phyloP scores from a whole-genome alignment of 345 rosid species.

The Sonneratia caseolaris region DNA sequence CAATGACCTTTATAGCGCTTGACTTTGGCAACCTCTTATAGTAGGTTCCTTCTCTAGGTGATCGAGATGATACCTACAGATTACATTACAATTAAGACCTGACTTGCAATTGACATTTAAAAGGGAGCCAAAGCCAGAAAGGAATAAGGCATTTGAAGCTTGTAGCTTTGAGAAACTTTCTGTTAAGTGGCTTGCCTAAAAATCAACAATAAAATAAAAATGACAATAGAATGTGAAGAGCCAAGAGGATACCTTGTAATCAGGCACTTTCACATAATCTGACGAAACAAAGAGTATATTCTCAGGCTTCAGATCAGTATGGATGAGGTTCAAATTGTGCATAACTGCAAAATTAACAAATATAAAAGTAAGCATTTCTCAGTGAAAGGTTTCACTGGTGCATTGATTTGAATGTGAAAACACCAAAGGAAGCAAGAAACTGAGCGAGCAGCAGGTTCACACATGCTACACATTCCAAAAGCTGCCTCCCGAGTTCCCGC shows the following conservation, averaged over 20 bases:
- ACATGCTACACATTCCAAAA: constrained; percentile 80
- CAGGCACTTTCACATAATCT: constrained; percentile 51
- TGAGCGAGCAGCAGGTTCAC: constrained; percentile 25
- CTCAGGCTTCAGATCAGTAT: constrained; percentile 66
- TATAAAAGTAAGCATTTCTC: constrained; percentile 6
- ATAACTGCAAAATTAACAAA: constrained; percentile 17
- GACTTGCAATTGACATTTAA: neutral
- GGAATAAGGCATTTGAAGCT: neutral
- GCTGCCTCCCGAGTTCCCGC: constrained; percentile 64
- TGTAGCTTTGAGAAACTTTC: neutral
- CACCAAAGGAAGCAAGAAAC: constrained; percentile 1
- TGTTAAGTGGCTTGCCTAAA: neutral
- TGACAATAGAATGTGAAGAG: neutral
- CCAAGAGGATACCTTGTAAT: constrained; percentile 34
- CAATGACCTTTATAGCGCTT: constrained; percentile 63
- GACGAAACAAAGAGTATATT: constrained; percentile 51
- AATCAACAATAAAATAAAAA: neutral
- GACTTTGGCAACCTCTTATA: constrained; percentile 61
- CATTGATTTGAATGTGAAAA: neutral
- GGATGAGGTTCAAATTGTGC: constrained; percentile 58
- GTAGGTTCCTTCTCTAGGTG: constrained; percentile 22
- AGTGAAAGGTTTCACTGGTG: neutral
- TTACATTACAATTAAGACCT: neutral
- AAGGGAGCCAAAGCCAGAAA: neutral
- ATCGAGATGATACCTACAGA: constrained; percentile 26